Evolutionary conservation across 495 filamentous ascomycete species (phyloP).

Genomic region (Zalerion maritima): DNA sequence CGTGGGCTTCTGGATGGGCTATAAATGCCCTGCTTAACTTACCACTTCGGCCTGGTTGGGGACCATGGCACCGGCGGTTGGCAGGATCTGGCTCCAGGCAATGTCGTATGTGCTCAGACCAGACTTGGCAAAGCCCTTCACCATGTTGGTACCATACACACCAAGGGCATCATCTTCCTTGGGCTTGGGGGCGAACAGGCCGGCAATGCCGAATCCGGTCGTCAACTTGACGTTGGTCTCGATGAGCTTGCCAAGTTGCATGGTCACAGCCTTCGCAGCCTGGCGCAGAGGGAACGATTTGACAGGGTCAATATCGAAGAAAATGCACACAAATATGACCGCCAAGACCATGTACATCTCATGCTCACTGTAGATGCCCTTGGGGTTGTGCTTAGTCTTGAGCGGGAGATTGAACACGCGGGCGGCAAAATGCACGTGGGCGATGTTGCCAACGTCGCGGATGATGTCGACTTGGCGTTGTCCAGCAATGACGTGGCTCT

Average conservation of each 20-base stretch:
- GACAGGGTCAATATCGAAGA: constrained; percentile 31
- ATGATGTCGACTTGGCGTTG: constrained; percentile 61
- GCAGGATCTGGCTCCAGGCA: constrained; percentile 56
- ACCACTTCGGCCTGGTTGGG: constrained; percentile 56
- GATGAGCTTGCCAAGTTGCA: constrained; percentile 29
- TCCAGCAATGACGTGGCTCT: constrained; percentile 43
- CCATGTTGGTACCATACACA: constrained; percentile 54
- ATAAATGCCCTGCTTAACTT: too few species aligned
- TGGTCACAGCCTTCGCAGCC: constrained; percentile 44
- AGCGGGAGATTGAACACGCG: constrained; percentile 60
- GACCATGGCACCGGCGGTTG: constrained; percentile 30
- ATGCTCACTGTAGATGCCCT: constrained; percentile 61
- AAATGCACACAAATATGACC: constrained; percentile 43
- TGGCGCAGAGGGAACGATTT: constrained; percentile 43
- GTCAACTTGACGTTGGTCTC: constrained; percentile 45
- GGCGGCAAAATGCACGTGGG: constrained; percentile 57
- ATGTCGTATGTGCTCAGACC: constrained; percentile 53
- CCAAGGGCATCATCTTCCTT: constrained; percentile 40
- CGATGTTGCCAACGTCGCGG: constrained; percentile 61
- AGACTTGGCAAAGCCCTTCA: constrained; percentile 52
- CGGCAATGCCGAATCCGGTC: constrained; percentile 37
- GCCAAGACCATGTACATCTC: constrained; percentile 67
- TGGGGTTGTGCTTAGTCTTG: constrained; percentile 50
- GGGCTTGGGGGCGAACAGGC: constrained; percentile 27
- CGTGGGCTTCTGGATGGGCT: too few species aligned